A percentile compares a stretch with the other conserved stretches of the same genome.
These are phyloP conservation scores for Xylariaceae sp. DNA, from an alignment of 2,329 filamentous ascomycete genomes.

Conservation along the genomic window DNA sequence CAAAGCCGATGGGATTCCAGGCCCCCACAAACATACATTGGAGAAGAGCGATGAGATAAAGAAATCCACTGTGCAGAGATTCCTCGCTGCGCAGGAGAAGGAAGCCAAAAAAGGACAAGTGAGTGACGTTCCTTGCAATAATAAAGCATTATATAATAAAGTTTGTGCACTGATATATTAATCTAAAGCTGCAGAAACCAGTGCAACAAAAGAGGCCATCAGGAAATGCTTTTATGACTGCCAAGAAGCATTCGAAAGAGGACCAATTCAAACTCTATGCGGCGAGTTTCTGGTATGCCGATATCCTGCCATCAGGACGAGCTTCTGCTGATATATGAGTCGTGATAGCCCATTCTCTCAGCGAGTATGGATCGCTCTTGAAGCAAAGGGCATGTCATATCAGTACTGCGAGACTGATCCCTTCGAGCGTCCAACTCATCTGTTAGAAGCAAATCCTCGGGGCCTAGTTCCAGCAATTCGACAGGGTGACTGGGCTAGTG, in stretches of 20 bases:
- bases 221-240: conserved; percentile 72
- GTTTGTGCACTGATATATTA: not conserved
- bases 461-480: conserved; percentile 78
- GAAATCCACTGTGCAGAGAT: conserved; percentile 77
- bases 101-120: conserved; percentile 67
- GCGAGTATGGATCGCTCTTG: conserved; percentile 87
- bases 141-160: not conserved
- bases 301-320: conserved; percentile 18
- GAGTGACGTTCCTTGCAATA: conserved; percentile 40
- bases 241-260: conserved; percentile 72
- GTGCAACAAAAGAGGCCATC: conserved; percentile 72
- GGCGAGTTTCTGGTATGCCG: conserved; percentile 77
- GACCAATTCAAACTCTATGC: conserved; percentile 79
- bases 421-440: conserved; percentile 68
- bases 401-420: conserved; percentile 89
- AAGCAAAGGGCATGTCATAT: conserved; percentile 78
- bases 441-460: conserved; percentile 78
- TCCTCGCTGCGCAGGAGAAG: conserved; percentile 68
- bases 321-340: conserved; percentile 28
- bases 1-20: conserved; percentile 71
- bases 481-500: conserved; percentile 81
- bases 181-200: conserved; percentile 61
- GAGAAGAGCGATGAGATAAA: conserved; percentile 80
- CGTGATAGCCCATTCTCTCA: conserved; percentile 77
- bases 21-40: conserved; percentile 76